Evolutionary conservation across 768 basidiomycete species (phyloP).

Genomic region (Omphalotus guepiniiformis): DNA sequence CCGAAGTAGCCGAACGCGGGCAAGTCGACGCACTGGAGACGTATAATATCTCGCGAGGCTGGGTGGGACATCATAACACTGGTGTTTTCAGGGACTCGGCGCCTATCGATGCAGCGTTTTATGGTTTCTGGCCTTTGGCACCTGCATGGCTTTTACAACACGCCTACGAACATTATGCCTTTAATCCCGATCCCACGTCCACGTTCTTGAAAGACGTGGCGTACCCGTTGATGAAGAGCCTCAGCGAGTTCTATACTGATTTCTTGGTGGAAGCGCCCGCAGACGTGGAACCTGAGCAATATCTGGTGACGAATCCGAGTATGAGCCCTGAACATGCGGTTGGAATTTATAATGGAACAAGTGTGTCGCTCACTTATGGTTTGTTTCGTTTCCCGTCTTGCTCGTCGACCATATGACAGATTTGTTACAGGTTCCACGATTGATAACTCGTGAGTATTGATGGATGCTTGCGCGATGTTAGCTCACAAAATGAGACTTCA

Average conservation of each 20-base stretch:
- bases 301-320: constrained; percentile 11
- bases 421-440: constrained; percentile 10
- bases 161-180: constrained; percentile 14
- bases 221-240: constrained; percentile 11
- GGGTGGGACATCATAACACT: constrained; percentile 16
- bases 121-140: constrained; percentile 15
- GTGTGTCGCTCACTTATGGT: constrained; percentile 7
- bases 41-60: constrained; percentile 14
- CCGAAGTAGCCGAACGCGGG: constrained; percentile 14
- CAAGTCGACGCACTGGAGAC: constrained; percentile 10
- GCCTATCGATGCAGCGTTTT: constrained; percentile 16
- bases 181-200: constrained; percentile 2
- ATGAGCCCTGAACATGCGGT: constrained; percentile 12
- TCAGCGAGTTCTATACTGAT: constrained; percentile 10
- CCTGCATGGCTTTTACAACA: constrained; percentile 13
- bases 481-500: not conserved
- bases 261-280: constrained; percentile 8
- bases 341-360: constrained; percentile 4
- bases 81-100: constrained; percentile 4
- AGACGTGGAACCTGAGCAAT: constrained; percentile 5
- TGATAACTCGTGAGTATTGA: constrained; percentile 12
- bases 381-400: not conserved
- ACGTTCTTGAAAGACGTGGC: constrained; percentile 8
- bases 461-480: not conserved
- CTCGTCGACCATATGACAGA: not conserved